Evolutionary conservation across 163 green algal genomes (phyloP), one percentile per base, ranked within the genome.

Genomic region (Coccomyxa subellipsoidea): DNA sequence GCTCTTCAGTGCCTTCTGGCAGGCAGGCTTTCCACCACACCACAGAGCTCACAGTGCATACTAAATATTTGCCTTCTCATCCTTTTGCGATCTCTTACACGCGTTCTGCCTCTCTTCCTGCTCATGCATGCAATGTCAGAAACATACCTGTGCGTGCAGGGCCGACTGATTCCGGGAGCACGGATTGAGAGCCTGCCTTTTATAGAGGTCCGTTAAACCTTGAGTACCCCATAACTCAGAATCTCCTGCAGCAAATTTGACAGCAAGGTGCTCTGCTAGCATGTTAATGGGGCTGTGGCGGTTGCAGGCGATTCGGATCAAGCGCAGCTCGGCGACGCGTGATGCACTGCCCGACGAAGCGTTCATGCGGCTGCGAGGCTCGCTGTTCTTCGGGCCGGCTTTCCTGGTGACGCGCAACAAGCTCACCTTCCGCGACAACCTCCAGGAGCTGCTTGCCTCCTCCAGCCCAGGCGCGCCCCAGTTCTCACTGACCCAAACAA

Each of bases 331-430:
- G 7, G 84, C 86, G 18, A 81, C 69, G 6, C 88, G 84, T 80
- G 93, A 97, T 81, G 54, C 82, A 15, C 76, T 96, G 37, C 93
- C 93, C 5, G 92, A 96, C 39, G 90, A 94, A 70, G 91, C 88
- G 0, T 95, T 96, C 79, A 39, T 71, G 29, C 87, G 93, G 32
- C 78, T 94, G 38, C 88, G 93, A 0, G 93, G 93, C n/a, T 86
- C 90, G 15, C 93, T 97, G 6, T 97, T 97, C 87, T 94, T 96
- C 69, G 93, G 93, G 15, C 91, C 93, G 0, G 81, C 77, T 34
- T 97, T 95, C 84, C 85, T 85, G 29, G 92, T 96, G 31, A 96
- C 93, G 9, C 87, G 92, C 80, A 96, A 96, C 90, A 96, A 96
- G 84, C 86, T 93, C 18, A 82, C 85, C 73, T 93, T 94, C 70